Conservation (phyloP, 2,329 filamentous ascomycete genomes). For the Bipolaris cookei region DNA sequence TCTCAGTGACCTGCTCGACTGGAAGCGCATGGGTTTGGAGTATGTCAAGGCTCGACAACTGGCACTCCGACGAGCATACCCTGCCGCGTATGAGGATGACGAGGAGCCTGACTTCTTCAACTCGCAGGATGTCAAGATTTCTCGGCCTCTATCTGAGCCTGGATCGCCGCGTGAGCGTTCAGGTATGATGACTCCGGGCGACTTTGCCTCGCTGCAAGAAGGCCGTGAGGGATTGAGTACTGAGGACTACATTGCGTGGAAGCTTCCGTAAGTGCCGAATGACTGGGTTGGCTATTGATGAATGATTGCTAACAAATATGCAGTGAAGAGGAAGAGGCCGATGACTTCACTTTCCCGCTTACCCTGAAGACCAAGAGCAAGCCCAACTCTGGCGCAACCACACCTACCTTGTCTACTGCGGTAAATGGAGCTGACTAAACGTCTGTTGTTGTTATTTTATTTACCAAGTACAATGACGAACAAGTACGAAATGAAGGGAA, state of each 20-base stretch:
- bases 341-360: slow-evolving; percentile 74
- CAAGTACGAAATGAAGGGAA: slow-evolving; percentile 10
- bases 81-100: slow-evolving; percentile 76
- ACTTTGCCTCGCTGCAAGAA: slow-evolving; percentile 96
- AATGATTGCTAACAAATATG: slow-evolving; percentile 37
- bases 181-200: slow-evolving; percentile 98
- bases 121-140: slow-evolving; percentile 92
- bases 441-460: slow-evolving; percentile 1
- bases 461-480: slow-evolving; percentile 11
- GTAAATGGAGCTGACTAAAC: slow-evolving; percentile 39
- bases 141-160: slow-evolving; percentile 89
- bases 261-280: slow-evolving; percentile 79
- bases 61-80: slow-evolving; percentile 89
- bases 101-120: slow-evolving; percentile 91
- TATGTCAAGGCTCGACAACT: slow-evolving; percentile 97
- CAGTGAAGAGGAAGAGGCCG: slow-evolving; percentile 85
- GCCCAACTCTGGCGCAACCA: slow-evolving; percentile 39
- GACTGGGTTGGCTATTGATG: not conserved
- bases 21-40: slow-evolving; percentile 99
- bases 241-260: slow-evolving; percentile 98
- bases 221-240: slow-evolving; percentile 90
- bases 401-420: slow-evolving; percentile 33
- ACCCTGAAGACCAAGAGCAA: slow-evolving; percentile 63
- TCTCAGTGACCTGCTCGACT: slow-evolving; percentile 91
- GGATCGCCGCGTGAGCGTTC: slow-evolving; percentile 88